These are phyloP conservation scores for Urostyla sp. DNA, from an alignment of 73 alveolate species.

Conservation along the genomic window DNA sequence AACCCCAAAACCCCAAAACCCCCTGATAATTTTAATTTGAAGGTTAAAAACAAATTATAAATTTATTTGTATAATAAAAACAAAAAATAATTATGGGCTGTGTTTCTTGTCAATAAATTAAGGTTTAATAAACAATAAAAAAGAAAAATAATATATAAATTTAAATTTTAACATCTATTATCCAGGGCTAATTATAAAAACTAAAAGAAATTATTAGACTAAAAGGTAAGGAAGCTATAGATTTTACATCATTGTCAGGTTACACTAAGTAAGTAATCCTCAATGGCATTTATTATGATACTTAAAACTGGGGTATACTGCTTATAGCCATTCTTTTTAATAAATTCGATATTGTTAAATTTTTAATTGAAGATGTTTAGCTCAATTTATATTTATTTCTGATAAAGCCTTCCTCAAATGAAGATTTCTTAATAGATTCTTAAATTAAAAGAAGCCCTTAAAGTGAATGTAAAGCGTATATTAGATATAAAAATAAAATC, in stretches of 20 bases:
- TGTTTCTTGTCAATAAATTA: no score
- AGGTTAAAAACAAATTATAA: no score
- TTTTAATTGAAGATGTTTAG: constrained; percentile 3
- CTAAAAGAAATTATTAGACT: background rate
- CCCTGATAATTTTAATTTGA: no score
- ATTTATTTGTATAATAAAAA: no score
- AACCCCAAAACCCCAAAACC: no score
- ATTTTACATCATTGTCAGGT: constrained; percentile 1
- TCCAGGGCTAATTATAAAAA: no score
- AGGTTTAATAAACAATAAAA: no score
- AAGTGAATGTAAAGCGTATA: background rate
- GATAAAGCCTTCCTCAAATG: background rate
- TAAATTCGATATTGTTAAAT: background rate
- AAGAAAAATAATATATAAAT: no score
- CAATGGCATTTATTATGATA: background rate
- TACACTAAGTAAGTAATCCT: background rate
- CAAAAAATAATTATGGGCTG: no score
- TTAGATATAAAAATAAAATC: constrained; percentile 4
- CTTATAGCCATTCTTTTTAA: constrained; percentile 3
- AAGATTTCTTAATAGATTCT: background rate
- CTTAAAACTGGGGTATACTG: constrained; percentile 28
- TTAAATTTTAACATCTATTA: no score
- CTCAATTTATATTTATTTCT: background rate
- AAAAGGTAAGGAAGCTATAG: background rate
- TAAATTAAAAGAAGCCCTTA: background rate